phyloP scores from a whole-genome alignment of 495 filamentous ascomycete genomes.

The Pseudomonodictys pantanalensis region DNA sequence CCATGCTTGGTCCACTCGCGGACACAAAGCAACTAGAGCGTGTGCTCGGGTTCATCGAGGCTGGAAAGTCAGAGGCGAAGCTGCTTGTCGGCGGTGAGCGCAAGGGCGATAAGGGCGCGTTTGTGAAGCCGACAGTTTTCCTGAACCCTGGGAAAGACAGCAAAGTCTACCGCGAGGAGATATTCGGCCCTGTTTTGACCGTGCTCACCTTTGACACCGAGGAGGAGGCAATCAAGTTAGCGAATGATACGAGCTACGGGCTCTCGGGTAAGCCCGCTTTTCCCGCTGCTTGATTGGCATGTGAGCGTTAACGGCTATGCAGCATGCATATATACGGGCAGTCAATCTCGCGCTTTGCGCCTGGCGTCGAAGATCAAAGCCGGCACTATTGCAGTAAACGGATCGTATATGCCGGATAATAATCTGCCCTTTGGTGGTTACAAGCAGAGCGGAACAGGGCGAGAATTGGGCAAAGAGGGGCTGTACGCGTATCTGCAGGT shows the following conservation, averaged over 20 bases:
- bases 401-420: conserved; percentile 16
- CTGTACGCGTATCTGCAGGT: conserved; percentile 22
- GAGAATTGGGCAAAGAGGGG: conserved; percentile 26
- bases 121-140: conserved; percentile 38
- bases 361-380: conserved; percentile 29
- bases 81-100: conserved; percentile 21
- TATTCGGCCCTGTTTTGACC: conserved; percentile 42
- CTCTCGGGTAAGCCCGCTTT: conserved; percentile 4
- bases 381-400: conserved; percentile 29
- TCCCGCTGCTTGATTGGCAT: not conserved
- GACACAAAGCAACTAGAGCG: conserved; percentile 50
- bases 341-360: conserved; percentile 16
- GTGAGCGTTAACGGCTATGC: not conserved
- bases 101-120: conserved; percentile 28
- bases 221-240: conserved; percentile 49
- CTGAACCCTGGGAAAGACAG: conserved; percentile 35
- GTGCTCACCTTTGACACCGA: conserved; percentile 52
- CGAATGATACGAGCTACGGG: conserved; percentile 45
- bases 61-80: conserved; percentile 29
- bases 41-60: conserved; percentile 37
- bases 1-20: conserved; percentile 57
- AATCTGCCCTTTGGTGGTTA: conserved; percentile 30
- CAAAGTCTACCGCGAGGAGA: conserved; percentile 35
- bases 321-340: conserved; percentile 23
- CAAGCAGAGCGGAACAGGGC: conserved; percentile 34